Conservation (phyloP, 345 rosid species). For the Pugionium dolabratum region DNA sequence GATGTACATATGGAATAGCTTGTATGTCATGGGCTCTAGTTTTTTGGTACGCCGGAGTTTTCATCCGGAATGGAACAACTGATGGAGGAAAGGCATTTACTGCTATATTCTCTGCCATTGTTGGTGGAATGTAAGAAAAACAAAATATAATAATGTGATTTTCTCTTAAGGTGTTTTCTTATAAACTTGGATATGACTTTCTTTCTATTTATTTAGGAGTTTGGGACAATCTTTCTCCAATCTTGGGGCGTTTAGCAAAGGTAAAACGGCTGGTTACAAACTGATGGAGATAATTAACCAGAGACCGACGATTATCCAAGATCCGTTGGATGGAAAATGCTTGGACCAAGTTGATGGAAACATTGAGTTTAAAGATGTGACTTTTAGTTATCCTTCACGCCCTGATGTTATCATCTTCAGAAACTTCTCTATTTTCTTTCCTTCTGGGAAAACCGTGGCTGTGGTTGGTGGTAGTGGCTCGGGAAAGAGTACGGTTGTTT, state of each 20-base stretch:
- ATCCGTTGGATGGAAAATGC: constrained; percentile 64
- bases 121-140: constrained; percentile 91
- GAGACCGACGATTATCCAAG: constrained; percentile 85
- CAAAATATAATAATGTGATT: constrained; percentile 4
- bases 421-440: constrained; percentile 83
- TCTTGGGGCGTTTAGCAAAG: constrained; percentile 99
- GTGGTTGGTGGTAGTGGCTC: constrained; percentile 99
- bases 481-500: constrained; percentile 66
- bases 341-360: constrained; percentile 80
- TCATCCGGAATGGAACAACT: constrained; percentile 83
- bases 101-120: constrained; percentile 97
- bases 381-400: constrained; percentile 96
- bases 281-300: constrained; percentile 95
- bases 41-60: constrained; percentile 99
- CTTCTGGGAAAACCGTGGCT: constrained; percentile 95
- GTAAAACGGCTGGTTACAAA: constrained; percentile 95
- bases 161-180: background rate
- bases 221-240: constrained; percentile 99
- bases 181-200: background rate
- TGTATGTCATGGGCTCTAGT: constrained; percentile 99
- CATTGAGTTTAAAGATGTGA: constrained; percentile 88
- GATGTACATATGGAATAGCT: constrained; percentile 98
- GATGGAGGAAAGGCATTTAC: constrained; percentile 99
- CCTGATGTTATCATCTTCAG: constrained; percentile 92
- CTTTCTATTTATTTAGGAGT: constrained; percentile 62